Conservation (phyloP, 495 filamentous ascomycete species). For the Daldinia caldariorum region DNA sequence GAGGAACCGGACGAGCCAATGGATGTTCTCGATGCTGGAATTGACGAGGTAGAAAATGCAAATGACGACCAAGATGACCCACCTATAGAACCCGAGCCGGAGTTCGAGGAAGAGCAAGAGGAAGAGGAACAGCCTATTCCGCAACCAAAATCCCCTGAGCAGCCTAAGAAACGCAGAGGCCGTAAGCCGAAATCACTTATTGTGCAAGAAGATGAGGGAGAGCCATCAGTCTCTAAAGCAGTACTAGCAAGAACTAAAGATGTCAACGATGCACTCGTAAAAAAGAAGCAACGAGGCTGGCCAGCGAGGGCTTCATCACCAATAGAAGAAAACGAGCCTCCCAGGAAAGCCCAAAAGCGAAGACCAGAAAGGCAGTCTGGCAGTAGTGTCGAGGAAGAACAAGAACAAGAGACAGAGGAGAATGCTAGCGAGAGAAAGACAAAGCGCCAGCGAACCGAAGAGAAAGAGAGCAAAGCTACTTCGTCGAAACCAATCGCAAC, state of each 20-base stretch:
- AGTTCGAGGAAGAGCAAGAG: constrained; percentile 38
- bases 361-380: constrained; percentile 32
- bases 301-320: constrained; percentile 39
- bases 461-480: constrained; percentile 27
- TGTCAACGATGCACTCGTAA: constrained; percentile 36
- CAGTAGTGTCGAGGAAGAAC: constrained; percentile 30
- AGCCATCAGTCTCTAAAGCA: constrained; percentile 32
- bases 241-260: constrained; percentile 41
- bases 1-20: constrained; percentile 50
- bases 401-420: constrained; percentile 30
- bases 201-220: constrained; percentile 30
- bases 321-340: constrained; percentile 28
- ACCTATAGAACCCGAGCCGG: constrained; percentile 35
- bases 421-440: constrained; percentile 38
- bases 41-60: constrained; percentile 38
- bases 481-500: constrained; percentile 36
- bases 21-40: constrained; percentile 48
- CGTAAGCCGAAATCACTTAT: constrained; percentile 46
- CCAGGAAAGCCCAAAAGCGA: constrained; percentile 40
- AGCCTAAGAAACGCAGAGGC: constrained; percentile 44
- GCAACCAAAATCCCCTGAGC: constrained; percentile 23
- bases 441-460: constrained; percentile 41
- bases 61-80: constrained; percentile 26
- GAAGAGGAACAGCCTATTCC: constrained; percentile 42
- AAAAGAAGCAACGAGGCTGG: constrained; percentile 47